A percentile compares a stretch with the other conserved stretches of the same genome.
Evolutionary conservation across 805 yeast genomes (phyloP).

Genomic region (Pichia cephalocereana): DNA sequence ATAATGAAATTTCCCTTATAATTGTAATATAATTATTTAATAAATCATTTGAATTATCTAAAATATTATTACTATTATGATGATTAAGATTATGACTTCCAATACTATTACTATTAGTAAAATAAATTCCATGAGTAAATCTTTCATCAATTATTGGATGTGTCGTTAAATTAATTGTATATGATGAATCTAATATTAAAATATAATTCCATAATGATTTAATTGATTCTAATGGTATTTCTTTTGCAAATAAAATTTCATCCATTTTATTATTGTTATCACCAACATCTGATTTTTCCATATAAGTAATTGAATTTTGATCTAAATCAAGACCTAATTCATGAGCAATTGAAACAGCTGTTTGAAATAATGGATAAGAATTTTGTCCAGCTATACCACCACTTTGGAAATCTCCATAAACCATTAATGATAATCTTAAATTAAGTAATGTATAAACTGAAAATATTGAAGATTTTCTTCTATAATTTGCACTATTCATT

Average conservation of each 20-base stretch:
- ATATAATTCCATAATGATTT: slow-evolving; percentile 14
- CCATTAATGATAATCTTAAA: slow-evolving; percentile 6
- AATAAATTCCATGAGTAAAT: slow-evolving; percentile 5
- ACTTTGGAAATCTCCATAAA: slow-evolving; percentile 10
- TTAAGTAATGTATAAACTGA: slow-evolving; percentile 6
- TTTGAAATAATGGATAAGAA: slow-evolving; percentile 9
- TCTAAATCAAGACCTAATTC: slow-evolving; percentile 8
- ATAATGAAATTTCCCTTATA: not conserved
- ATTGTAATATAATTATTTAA: not conserved
- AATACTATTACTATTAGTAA: no score
- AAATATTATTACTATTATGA: no score
- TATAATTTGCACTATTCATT: slow-evolving; percentile 8
- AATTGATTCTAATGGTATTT: slow-evolving; percentile 1
- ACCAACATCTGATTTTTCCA: not conserved
- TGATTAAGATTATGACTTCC: no score
- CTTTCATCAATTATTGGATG: slow-evolving; percentile 11
- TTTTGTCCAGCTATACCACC: slow-evolving; percentile 7
- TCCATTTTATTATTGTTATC: not conserved
- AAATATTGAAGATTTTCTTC: slow-evolving; percentile 5
- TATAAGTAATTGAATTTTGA: slow-evolving; percentile 3
- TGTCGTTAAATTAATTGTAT: slow-evolving; percentile 2
- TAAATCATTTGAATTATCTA: not conserved
- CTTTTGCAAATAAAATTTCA: slow-evolving; percentile 2
- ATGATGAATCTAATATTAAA: slow-evolving; percentile 8
- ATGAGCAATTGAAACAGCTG: slow-evolving; percentile 3